Percentiles rank a stretch among this genome's conserved stretches.
Conservation (phyloP, 2,329 filamentous ascomycete genomes). For the Lachnellula arida region DNA sequence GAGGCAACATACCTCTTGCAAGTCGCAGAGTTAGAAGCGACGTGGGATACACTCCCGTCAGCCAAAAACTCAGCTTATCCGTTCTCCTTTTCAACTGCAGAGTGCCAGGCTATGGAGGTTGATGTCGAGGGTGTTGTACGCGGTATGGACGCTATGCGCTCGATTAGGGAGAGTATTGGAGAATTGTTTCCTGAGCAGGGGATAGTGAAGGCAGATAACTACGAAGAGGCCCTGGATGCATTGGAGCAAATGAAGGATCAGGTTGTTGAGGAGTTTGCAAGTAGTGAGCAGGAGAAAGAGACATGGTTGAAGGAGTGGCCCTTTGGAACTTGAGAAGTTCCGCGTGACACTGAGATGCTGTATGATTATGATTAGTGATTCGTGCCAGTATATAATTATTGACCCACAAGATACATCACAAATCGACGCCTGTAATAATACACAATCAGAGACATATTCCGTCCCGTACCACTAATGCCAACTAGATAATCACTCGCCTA, state of each 20-base stretch:
- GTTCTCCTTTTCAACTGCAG: slow-evolving; percentile 8
- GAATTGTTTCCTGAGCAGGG: slow-evolving; percentile 16
- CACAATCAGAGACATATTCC: too few relatives aligned
- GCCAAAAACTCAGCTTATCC: slow-evolving; percentile 8
- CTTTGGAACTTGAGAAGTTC: slow-evolving; percentile 9
- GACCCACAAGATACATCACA: too few relatives aligned
- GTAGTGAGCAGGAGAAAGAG: slow-evolving; percentile 11
- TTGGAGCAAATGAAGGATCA: slow-evolving; percentile 15
- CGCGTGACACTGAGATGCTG: not conserved
- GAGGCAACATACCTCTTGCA: slow-evolving; percentile 14
- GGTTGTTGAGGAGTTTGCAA: slow-evolving; percentile 14
- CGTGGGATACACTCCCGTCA: slow-evolving; percentile 7
- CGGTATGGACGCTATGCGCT: slow-evolving; percentile 10
- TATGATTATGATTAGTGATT: too few relatives aligned
- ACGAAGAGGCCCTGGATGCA: slow-evolving; percentile 14
- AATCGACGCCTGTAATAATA: too few relatives aligned
- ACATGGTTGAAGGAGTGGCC: slow-evolving; percentile 14
- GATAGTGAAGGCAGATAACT: slow-evolving; percentile 9
- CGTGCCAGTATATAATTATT: too few relatives aligned
- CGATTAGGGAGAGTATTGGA: slow-evolving; percentile 5
- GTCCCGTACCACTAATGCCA: too few relatives aligned
- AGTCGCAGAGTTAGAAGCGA: slow-evolving; percentile 6
- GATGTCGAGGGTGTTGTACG: slow-evolving; percentile 2
- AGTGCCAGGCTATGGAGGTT: slow-evolving; percentile 10
- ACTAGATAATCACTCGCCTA: too few relatives aligned